These are phyloP conservation scores for Paracorniculantispora psalliotae DNA, from an alignment of 2,329 filamentous ascomycete genomes.

Conservation along the genomic window DNA sequence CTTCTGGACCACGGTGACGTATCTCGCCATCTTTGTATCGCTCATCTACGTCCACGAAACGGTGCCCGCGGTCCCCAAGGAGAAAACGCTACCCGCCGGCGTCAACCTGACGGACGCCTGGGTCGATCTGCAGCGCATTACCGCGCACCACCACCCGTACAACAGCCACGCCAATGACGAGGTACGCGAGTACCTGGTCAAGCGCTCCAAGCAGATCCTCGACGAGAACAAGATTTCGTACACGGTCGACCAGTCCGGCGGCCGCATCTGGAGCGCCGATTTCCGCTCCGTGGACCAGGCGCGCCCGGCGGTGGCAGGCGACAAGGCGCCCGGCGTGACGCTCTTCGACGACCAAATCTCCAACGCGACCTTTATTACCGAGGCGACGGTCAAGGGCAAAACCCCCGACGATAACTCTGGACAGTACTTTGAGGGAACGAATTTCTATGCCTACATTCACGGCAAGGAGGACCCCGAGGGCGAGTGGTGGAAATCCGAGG, in stretches of 20 bases:
- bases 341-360: slow-evolving; percentile 75
- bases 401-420: slow-evolving; percentile 31
- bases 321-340: slow-evolving; percentile 42
- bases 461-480: slow-evolving; percentile 69
- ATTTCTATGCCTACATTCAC: slow-evolving; percentile 86
- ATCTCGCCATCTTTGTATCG: slow-evolving; percentile 70
- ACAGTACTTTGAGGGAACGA: slow-evolving; percentile 88
- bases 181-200: slow-evolving; percentile 70
- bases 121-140: slow-evolving; percentile 74
- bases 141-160: slow-evolving; percentile 75
- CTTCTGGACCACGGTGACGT: slow-evolving; percentile 69
- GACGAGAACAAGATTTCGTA: slow-evolving; percentile 52
- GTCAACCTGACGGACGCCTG: slow-evolving; percentile 83
- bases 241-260: slow-evolving; percentile 34
- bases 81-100: slow-evolving; percentile 48
- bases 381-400: slow-evolving; percentile 17
- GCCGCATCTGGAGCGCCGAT: slow-evolving; percentile 22
- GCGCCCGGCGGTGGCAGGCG: background rate
- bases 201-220: slow-evolving; percentile 66
- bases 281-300: background rate
- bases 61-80: slow-evolving; percentile 55
- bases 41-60: slow-evolving; percentile 70
- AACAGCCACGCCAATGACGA: slow-evolving; percentile 80
- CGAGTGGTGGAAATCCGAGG: slow-evolving; percentile 62
- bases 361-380: slow-evolving; percentile 64